Evolutionary conservation across 805 yeast species (phyloP), one percentile per base, ranked within the genome.

Genomic region (Saccharomycopsis oosterbeekiorum): DNA sequence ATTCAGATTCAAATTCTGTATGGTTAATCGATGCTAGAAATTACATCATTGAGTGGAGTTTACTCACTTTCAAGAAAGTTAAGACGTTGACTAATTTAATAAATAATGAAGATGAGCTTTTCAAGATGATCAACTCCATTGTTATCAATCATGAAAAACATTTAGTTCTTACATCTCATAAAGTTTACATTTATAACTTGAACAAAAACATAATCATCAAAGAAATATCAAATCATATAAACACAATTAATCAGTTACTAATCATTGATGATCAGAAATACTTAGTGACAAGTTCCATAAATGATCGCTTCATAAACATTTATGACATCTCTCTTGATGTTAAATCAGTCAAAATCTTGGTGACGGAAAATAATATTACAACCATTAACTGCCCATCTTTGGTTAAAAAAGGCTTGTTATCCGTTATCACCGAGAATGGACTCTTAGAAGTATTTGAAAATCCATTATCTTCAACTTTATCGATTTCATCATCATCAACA

Each of bases 291-390:
- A 80, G 86, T 58, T 96, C 97, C 1, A 76, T 76, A 41, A 85
- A 85, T 63, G 98, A 92, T 71, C 80, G 97, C 66, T 90, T 89
- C 70, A 78, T 91, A 66, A 89, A 89, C 70, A 75, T 88, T 42
- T 85, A 86, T 69, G 80, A 86, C 11, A 60, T 83, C 1, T 60
- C 70, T 2, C 70, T 75, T n/a, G 69, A 73, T 36, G 69, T 82
- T 2, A 71, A 70, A 60, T 51, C 56, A 12, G n/a, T 40, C 2
- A 76, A 85, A 1, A 88, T 91, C 2, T 80, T 89, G 61, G 91
- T 88, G 15, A 78, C 92, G 2, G 87, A 86, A 64, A 77, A 89
- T 15, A 81, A 87, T 57, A 83, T 89, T 14, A 61, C 70, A 1
- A 72, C 74, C 8, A 69, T 87, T 9, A 70, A 80, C 0, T 72